These are phyloP conservation scores for Rheum nobile DNA, from an alignment of 148 eudicot species.

Conservation along the genomic window DNA sequence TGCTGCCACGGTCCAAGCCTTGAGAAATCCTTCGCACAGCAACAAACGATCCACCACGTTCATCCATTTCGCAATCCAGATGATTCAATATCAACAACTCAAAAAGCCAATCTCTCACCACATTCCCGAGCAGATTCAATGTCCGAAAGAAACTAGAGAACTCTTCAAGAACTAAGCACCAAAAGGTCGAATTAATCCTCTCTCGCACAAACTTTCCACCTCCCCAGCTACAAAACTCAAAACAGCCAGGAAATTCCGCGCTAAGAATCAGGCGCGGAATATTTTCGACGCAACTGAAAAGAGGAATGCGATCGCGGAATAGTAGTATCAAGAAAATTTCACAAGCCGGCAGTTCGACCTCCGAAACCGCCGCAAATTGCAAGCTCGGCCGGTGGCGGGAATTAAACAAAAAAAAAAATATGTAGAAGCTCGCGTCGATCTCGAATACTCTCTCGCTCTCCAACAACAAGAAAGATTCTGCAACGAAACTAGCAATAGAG, in stretches of 20 bases:
- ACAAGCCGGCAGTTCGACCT: neutral
- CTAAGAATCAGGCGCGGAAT: neutral
- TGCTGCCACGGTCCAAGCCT: conserved; percentile 48
- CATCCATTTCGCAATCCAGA: conserved; percentile 42
- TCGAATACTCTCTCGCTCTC: conserved; percentile 7
- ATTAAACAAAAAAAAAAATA: neutral
- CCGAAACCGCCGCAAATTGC: neutral
- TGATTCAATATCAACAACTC: neutral
- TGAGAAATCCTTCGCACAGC: conserved; percentile 88
- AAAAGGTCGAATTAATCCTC: neutral
- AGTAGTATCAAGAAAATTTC: neutral
- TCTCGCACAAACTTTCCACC: neutral
- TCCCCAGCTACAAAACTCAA: neutral
- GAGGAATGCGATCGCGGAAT: conserved; percentile 6
- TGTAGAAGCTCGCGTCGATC: conserved; percentile 1
- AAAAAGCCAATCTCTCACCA: neutral
- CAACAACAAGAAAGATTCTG: conserved; percentile 1
- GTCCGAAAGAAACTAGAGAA: neutral
- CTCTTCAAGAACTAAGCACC: neutral
- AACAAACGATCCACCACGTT: conserved; percentile 87
- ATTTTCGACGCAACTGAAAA: neutral
- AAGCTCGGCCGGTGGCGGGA: neutral
- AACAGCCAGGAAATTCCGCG: neutral
- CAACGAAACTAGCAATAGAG: neutral
- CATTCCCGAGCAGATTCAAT: neutral